Base-by-base conservation (phyloP, 192 early-diverging fungal genomes). In the Rhizoclosmatium sp. region DNA sequence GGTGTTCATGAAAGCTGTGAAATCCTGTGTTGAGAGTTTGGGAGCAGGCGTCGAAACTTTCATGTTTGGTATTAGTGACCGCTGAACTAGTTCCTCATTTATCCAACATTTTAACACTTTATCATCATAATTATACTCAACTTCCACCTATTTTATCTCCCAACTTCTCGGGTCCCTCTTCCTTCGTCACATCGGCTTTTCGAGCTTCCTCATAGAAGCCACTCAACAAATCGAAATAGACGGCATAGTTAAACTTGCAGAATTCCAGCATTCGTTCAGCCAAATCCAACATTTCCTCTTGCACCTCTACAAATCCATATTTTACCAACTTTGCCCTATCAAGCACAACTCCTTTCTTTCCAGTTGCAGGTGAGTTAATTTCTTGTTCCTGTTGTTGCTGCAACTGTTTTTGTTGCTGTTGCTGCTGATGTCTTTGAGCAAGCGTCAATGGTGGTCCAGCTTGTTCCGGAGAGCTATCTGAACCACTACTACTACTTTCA, bases 201-300 rank as follows among this genome's bases (percentile, higher is more conserved):
- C 66, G 66, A 5, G 5, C 69, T 58, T 81, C 78, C 59, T 74
- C 65, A 54, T 75, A 80, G 47, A 75, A 64, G 21, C 58, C 21
- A 21, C 62, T 65, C 10, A 82, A 68, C 14, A 82, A 4, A 4
- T 81, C 70, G 40, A 67, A 69, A 79, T 82, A 81, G 31, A 71
- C 62, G 2, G 82, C 79, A 14, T 67, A 68, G 68, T 87, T 85
- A 46, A 78, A 80, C 59, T 76, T 67, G 16, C 81, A 76, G 19
- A 87, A 72, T n/a, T 47, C 46, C 40, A 47, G 65, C 16, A 85
- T 62, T n/a, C 82, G 76, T 16, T 83, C 76, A 42, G 80, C 83
- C 56, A 87, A 59, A 23, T 83, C 86, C 39, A 40, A 5, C 4
- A 87, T 44, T 75, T 87, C 86, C 9, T 71, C 82, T 21, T 81